phyloP scores from a whole-genome alignment of 1,284 basidiomycete genomes.

The Cryptococcus sp. region DNA sequence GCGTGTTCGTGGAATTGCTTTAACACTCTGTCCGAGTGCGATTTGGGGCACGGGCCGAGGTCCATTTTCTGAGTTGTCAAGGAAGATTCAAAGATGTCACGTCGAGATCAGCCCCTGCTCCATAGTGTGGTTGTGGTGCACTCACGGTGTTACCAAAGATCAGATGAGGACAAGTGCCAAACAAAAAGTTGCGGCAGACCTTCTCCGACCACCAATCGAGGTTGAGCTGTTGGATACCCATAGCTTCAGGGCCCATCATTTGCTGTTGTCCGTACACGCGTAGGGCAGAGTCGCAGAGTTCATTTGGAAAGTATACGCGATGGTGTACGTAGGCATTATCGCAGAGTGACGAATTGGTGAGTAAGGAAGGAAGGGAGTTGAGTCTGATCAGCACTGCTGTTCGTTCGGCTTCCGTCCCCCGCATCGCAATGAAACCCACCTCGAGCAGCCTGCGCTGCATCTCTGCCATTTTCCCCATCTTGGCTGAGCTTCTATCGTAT shows the following conservation, averaged over 20 bases:
- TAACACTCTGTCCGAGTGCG: slow-evolving; percentile 90
- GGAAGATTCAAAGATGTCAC: neutral
- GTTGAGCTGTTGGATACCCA: slow-evolving; percentile 90
- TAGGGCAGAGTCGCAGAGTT: too few species aligned
- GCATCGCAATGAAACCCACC: slow-evolving; percentile 31
- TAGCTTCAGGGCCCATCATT: slow-evolving; percentile 99
- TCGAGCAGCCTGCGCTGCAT: slow-evolving; percentile 55
- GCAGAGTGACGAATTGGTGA: neutral
- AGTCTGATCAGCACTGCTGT: neutral
- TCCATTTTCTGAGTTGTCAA: slow-evolving; percentile 87
- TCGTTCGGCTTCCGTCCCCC: neutral
- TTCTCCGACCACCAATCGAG: slow-evolving; percentile 95
- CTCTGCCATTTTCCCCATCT: slow-evolving; percentile 55
- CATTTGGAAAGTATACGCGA: too few species aligned
- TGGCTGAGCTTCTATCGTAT: slow-evolving; percentile 10
- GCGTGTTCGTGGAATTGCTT: slow-evolving; percentile 84
- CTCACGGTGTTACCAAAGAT: slow-evolving; percentile 97
- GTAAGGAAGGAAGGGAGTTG: neutral
- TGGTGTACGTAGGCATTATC: too few species aligned
- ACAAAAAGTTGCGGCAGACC: slow-evolving; percentile 98
- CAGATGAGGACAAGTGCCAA: slow-evolving; percentile 95
- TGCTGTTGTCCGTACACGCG: slow-evolving; percentile 61
- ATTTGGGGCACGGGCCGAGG: slow-evolving; percentile 94
- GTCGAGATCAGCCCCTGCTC: neutral
- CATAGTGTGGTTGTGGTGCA: slow-evolving; percentile 21